A percentile compares a stretch with the other conserved stretches of the same genome.
phyloP scores from a whole-genome alignment of 2,329 filamentous ascomycete species.

The Pleurostoma richardsiae region DNA sequence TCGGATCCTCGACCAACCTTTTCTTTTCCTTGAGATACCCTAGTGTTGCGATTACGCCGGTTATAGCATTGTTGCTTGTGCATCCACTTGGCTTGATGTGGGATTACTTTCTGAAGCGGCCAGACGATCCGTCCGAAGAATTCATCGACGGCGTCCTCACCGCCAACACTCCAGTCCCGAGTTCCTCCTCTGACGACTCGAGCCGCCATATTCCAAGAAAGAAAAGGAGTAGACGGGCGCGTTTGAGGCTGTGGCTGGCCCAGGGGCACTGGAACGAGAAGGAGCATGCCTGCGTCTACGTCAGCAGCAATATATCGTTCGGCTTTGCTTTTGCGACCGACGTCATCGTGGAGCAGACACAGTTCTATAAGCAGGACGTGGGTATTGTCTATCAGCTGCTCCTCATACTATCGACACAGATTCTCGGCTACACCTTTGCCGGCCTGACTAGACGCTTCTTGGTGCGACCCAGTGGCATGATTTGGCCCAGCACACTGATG shows the following conservation, averaged over 20 bases:
- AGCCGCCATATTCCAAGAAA: slow-evolving; percentile 9
- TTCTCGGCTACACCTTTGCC: slow-evolving; percentile 81
- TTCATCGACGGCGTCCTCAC: slow-evolving; percentile 36
- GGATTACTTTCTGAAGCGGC: slow-evolving; percentile 69
- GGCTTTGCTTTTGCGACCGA: slow-evolving; percentile 87
- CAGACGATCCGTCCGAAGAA: slow-evolving; percentile 42
- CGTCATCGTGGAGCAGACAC: slow-evolving; percentile 84
- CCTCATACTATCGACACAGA: slow-evolving; percentile 80
- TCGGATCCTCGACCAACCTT: slow-evolving; percentile 78
- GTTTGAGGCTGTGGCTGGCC: slow-evolving; percentile 66
- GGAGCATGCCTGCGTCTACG: slow-evolving; percentile 83
- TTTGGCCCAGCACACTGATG: slow-evolving; percentile 86
- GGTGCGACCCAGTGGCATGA: slow-evolving; percentile 82
- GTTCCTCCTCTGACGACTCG: slow-evolving; percentile 5
- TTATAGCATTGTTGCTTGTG: slow-evolving; percentile 80
- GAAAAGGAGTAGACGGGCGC: slow-evolving; percentile 26
- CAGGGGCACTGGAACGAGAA: slow-evolving; percentile 85
- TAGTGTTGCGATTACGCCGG: slow-evolving; percentile 82
- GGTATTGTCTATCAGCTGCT: slow-evolving; percentile 74
- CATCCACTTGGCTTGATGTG: slow-evolving; percentile 78
- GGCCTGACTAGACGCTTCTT: slow-evolving; percentile 76
- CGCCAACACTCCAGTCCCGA: slow-evolving; percentile 9
- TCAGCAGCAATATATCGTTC: slow-evolving; percentile 85
- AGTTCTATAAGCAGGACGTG: slow-evolving; percentile 81
- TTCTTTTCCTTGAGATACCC: slow-evolving; percentile 90